Base-by-base conservation (phyloP, 768 basidiomycete species). In the Lentinus brumalis region DNA sequence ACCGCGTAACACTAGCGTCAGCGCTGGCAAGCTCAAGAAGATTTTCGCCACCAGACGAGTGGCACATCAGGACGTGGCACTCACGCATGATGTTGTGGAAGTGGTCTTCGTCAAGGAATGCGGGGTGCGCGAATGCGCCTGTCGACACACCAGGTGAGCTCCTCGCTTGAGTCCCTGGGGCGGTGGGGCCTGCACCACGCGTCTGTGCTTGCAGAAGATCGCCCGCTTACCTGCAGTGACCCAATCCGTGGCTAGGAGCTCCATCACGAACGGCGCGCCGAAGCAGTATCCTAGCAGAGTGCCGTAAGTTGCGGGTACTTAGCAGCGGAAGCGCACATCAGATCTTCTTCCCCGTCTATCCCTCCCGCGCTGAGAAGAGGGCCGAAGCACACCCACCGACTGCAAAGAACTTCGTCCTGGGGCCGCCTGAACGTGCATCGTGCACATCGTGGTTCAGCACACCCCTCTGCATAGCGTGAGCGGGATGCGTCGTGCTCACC, bases 111-210 rank as follows among this genome's bases (percentile, higher is more conserved):
- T 77, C 79, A 30, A 87, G 66, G 57, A 72, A 71, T 0, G 81
- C 77, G 0, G 87, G 86, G 67, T 87, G 85, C 4, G 81, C 84
- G 45, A 87, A 79, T 2, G 84, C 84, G 26, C 75, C 83, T 85
- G 57, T 18, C 12, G 14, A 16, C 15, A 12, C 16, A 26, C 8
- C 12, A 46, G 29, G 9, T 15, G 30, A 9, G 38, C 18, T 12
- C 15, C 9, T 21, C 30, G 8, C 21, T 6, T 18, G 15, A 50
- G 14, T 21, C 14, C 6, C 39, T 12, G 2, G 21, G 21, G 21
- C 21, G 21, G 21, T 26, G 21, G 21, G 21, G 11, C 35, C 6
- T 35, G 35, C 35, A 35, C 35, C 7, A 11, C 35, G 6, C 11
- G 35, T 35, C 35, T 35, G 35, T 35, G 35, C 7, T 3, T 11